Percentiles rank a stretch among this genome's conserved stretches.
Conservation (phyloP, 2,329 filamentous ascomycete genomes). For the Raffaelea ambrosiae region DNA sequence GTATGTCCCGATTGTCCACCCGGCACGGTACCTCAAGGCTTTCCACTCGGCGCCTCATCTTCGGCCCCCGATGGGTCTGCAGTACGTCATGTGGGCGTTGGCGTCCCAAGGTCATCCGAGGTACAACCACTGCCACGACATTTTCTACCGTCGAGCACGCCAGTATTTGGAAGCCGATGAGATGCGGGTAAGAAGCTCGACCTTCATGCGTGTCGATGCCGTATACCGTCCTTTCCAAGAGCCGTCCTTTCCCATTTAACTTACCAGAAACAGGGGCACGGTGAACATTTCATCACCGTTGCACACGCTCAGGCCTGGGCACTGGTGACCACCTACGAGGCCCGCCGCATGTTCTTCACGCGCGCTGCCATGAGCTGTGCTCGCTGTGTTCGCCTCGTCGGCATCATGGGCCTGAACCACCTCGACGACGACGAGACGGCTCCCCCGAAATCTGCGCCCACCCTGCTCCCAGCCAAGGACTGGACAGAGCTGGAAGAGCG, state of each 20-base stretch:
- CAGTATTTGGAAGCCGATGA: conserved; percentile 81
- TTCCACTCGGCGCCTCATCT: conserved; percentile 64
- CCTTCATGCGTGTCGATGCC: background rate
- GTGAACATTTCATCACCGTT: conserved; percentile 73
- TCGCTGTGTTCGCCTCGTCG: conserved; percentile 57
- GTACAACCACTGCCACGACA: conserved; percentile 61
- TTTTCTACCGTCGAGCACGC: conserved; percentile 74
- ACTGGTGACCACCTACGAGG: conserved; percentile 69
- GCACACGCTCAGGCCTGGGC: conserved; percentile 74
- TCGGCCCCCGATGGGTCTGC: conserved; percentile 72
- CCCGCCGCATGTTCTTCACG: conserved; percentile 76
- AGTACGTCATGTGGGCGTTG: conserved; percentile 84
- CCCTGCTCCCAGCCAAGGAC: conserved; percentile 62
- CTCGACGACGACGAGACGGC: conserved; percentile 55
- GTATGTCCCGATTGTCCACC: conserved; percentile 69
- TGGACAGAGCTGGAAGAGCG: conserved; percentile 74
- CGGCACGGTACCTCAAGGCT: conserved; percentile 62
- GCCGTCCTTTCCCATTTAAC: too few relatives aligned
- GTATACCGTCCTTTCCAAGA: too few relatives aligned
- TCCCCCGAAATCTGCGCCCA: conserved; percentile 56
- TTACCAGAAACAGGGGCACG: conserved; percentile 63
- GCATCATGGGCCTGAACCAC: conserved; percentile 80
- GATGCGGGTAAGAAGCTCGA: conserved; percentile 50
- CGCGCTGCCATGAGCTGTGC: conserved; percentile 77
- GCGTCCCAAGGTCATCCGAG: conserved; percentile 65